Percentiles rank a stretch among this genome's conserved stretches.
Conservation (phyloP, 164 flowering plant species). For the Piper betle region DNA sequence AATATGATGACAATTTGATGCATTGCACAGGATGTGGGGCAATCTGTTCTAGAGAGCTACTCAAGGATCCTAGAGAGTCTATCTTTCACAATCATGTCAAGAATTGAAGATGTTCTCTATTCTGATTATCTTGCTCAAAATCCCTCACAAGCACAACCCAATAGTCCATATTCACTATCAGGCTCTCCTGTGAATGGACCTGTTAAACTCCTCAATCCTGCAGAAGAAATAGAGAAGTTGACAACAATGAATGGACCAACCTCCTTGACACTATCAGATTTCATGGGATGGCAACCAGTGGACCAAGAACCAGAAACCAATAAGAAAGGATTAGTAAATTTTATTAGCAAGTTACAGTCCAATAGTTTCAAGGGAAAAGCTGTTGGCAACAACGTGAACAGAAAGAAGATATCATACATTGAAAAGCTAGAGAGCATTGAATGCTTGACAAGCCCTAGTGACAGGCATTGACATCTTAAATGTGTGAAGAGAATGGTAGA, state of each 20-base stretch:
- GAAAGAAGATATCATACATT: too few relatives aligned
- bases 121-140: constrained; percentile 38
- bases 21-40: constrained; percentile 67
- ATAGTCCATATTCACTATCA: constrained; percentile 2
- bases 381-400: constrained; percentile 15
- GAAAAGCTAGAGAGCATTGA: constrained; percentile 47
- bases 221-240: constrained; percentile 26
- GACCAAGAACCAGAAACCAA: constrained; percentile 25
- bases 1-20: neutral
- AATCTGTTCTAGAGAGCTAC: too few relatives aligned
- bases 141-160: constrained; percentile 22
- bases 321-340: constrained; percentile 9
- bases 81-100: constrained; percentile 63
- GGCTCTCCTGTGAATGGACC: constrained; percentile 8
- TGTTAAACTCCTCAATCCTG: constrained; percentile 12
- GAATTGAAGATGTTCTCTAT: constrained; percentile 44
- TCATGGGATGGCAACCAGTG: constrained; percentile 48
- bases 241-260: constrained; percentile 24
- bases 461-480: constrained; percentile 78
- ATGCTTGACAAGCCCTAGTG: constrained; percentile 66
- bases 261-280: constrained; percentile 70
- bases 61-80: constrained; percentile 80
- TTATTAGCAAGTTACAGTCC: constrained; percentile 12
- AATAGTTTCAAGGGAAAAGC: constrained; percentile 21
- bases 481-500: too few relatives aligned